Base-by-base conservation (phyloP, 768 basidiomycete species). In the Lactarius evosmus region DNA sequence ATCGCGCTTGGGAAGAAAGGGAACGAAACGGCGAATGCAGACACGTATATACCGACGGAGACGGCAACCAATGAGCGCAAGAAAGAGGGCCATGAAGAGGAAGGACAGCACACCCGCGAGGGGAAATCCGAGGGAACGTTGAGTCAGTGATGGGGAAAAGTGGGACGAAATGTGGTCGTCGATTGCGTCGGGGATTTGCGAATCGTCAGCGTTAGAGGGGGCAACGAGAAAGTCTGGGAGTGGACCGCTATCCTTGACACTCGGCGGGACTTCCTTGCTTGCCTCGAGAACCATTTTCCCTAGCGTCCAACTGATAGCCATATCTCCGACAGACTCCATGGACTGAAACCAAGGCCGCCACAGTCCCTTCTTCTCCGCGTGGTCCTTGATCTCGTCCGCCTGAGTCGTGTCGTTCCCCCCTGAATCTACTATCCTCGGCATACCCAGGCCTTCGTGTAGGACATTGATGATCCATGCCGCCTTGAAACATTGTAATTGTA, bases 211-310 rank as follows among this genome's bases (percentile, higher is more conserved):
- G 60, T 83, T 75, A 27, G 85, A 22, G 30, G 59, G 25, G 44
- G 33, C 52, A 27, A 63, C 66, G 17, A 67, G 52, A 6, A 90
- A 89, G 69, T 93, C 91, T 30, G 80, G 81, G n/a, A 92, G 72
- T 6, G 89, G 90, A 56, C 76, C 80, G 30, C 77, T 75, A 4
- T 76, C 70, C 59, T 79, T 79, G 14, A 75, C 68, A 49, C 80
- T 75, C 7, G 81, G 72, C 4, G 84, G 83, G 7, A 94, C 84
- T 72, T 91, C 91, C 67, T 90, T 91, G 77, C 92, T 94, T 30
- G 97, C 97, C 75, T 98, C 96, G 30, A 98, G 82, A 0, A 98
- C 96, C 95, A 98, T 98, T 75, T 98, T 98, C 30, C 97, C 97
- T 36, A 98, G 80, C 4, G 97, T 98, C 97, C 97, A 99, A 70